phyloP scores from a whole-genome alignment of 306 rosid species.

The Cucurbita argyrosperma region DNA sequence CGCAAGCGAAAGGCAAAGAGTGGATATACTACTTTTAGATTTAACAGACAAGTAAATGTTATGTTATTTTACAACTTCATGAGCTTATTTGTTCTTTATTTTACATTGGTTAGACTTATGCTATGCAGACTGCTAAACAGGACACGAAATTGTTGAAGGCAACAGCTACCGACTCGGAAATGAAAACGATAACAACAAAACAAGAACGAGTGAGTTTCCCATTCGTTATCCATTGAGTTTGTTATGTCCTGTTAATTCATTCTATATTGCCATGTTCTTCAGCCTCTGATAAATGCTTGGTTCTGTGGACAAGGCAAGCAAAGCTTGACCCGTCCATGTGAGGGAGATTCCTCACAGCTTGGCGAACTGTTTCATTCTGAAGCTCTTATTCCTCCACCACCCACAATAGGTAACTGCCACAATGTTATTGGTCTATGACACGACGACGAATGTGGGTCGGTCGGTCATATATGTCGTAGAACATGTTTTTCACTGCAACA shows the following conservation, averaged over 20 bases:
- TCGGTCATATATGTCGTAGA: background rate
- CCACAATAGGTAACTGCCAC: slow-evolving; percentile 45
- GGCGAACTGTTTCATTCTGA: slow-evolving; percentile 5
- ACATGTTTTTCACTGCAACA: background rate
- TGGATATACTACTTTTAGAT: slow-evolving; percentile 23
- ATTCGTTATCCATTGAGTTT: too few species aligned
- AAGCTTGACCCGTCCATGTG: slow-evolving; percentile 6
- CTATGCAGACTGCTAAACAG: background rate
- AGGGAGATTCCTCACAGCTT: slow-evolving; percentile 19
- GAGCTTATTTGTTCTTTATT: background rate
- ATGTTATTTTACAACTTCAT: background rate
- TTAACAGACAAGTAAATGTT: slow-evolving; percentile 23
- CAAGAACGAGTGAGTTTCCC: background rate
- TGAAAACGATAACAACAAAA: background rate
- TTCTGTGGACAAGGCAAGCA: slow-evolving; percentile 24
- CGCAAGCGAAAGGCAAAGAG: slow-evolving; percentile 32
- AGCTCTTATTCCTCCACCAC: slow-evolving; percentile 60
- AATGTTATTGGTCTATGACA: background rate
- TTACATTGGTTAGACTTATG: background rate
- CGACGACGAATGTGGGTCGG: too few species aligned
- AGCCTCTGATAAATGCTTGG: slow-evolving; percentile 32
- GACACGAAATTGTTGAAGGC: background rate
- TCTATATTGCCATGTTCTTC: slow-evolving; percentile 12
- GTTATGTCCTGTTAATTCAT: background rate
- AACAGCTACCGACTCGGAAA: background rate